Base-by-base conservation (phyloP, 2,329 filamentous ascomycete species). In the Aspergillus sp. region DNA sequence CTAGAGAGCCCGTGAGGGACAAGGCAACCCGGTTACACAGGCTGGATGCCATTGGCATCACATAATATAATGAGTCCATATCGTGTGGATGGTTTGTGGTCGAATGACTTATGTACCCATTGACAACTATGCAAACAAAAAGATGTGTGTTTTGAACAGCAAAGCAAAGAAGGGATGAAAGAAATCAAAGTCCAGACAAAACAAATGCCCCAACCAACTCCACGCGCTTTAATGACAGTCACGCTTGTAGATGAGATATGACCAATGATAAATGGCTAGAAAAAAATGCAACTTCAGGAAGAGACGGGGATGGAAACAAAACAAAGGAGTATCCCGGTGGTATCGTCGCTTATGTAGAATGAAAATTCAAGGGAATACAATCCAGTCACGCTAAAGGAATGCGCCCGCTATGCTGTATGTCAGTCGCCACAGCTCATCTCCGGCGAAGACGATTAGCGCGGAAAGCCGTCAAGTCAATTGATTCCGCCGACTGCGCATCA, bases 181-280 rank as follows among this genome's bases (percentile, higher is more conserved):
- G 32, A 12, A 43, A 45, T 5, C 21, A 23, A 19, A 23, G 19
- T 21, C 39, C 39, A 41, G 54, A 15, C 12, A 56, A 47, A 55
- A 53, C 58, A 55, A 63, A 67, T 59, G 58, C 63, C 57, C 36
- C 45, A 47, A 54, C 60, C 60, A 65, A 71, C 67, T 59, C 69
- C 69, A 62, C 66, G 63, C 65, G 64, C 66, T 52, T 63, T 61
- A 53, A 52, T 57, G 28, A 62, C 62, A 61, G 59, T 63, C 53
- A 52, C 57, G 62, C 61, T 65, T 51, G 57, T 63, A 57, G 63
- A 61, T 53, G 30, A 51, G 63, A 53, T 19, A 30, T 21, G n/a
- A 30, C 4, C 30, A 28, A 28, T 32, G 13, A 17, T 10, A 28
- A n/a, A 53, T 39, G 28, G 19, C 19, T 8, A 12, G 10, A 9